These are phyloP conservation scores for Melastoma malabathricum DNA, from an alignment of 345 rosid genomes.

Conservation along the genomic window DNA sequence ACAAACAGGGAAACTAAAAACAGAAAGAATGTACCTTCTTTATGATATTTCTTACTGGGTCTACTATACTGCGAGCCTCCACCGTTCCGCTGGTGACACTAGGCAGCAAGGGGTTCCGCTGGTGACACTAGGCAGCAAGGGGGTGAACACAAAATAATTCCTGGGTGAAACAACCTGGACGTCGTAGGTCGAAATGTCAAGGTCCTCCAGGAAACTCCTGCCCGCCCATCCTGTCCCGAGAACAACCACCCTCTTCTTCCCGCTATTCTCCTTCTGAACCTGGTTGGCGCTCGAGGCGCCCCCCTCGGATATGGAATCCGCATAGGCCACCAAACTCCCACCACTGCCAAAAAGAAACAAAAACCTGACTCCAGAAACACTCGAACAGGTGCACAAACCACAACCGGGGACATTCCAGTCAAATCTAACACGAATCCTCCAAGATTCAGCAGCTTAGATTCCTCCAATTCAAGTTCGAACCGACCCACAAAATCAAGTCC, in stretches of 20 bases:
- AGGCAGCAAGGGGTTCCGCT: constrained; percentile 79
- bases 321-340: constrained; percentile 58
- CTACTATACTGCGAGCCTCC: constrained; percentile 91
- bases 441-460: no score
- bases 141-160: constrained; percentile 94
- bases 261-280: constrained; percentile 16
- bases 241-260: constrained; percentile 71
- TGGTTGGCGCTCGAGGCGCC: constrained; percentile 12
- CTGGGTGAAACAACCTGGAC: constrained; percentile 87
- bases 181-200: constrained; percentile 54
- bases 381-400: no score
- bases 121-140: constrained; percentile 86
- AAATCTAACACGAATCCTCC: no score
- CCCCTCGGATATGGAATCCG: constrained; percentile 36
- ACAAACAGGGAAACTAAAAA: background rate
- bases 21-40: constrained; percentile 45
- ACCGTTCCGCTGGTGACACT: constrained; percentile 97
- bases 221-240: constrained; percentile 99
- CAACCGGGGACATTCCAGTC: no score
- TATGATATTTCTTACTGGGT: constrained; percentile 76
- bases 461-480: no score
- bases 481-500: no score
- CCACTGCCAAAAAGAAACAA: constrained; percentile 28
- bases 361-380: no score
- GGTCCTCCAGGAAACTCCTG: constrained; percentile 73